A percentile compares a stretch with the other conserved stretches of the same genome.
These are phyloP conservation scores for Rutstroemia sp. DNA, from an alignment of 2,329 filamentous ascomycete genomes.

Conservation along the genomic window DNA sequence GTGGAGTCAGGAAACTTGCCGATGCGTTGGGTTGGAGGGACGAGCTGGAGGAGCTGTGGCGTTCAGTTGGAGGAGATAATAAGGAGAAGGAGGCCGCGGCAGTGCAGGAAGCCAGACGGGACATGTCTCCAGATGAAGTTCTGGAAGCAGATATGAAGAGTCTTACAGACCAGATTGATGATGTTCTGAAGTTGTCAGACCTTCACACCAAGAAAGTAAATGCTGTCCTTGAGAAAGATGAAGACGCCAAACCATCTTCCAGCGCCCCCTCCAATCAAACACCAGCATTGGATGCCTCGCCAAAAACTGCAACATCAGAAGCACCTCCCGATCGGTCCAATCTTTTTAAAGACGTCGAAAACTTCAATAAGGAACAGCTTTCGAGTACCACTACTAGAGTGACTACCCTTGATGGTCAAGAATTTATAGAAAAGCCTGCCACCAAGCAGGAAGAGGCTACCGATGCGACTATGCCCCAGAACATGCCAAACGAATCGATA, in stretches of 20 bases:
- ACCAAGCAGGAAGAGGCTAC: neutral
- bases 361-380: neutral
- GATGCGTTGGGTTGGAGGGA: conserved; percentile 76
- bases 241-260: neutral
- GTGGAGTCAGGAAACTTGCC: conserved; percentile 70
- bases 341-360: neutral
- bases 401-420: neutral
- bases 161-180: conserved; percentile 31
- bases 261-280: too few relatives aligned
- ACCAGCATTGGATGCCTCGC: neutral
- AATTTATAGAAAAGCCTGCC: neutral
- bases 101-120: conserved; percentile 10
- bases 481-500: neutral
- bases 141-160: conserved; percentile 32
- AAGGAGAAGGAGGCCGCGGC: conserved; percentile 35
- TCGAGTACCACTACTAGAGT: neutral
- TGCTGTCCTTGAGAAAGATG: conserved; percentile 14
- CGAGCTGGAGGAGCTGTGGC: conserved; percentile 75
- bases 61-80: conserved; percentile 52
- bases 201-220: conserved; percentile 27
- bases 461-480: conserved; percentile 3
- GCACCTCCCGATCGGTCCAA: neutral
- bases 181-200: conserved; percentile 26
- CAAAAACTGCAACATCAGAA: neutral
- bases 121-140: conserved; percentile 40